Evolutionary conservation across 352 stramenopile genomes (phyloP), one percentile per base, ranked within the genome.

Genomic region (Elongisporangium anandrum): DNA sequence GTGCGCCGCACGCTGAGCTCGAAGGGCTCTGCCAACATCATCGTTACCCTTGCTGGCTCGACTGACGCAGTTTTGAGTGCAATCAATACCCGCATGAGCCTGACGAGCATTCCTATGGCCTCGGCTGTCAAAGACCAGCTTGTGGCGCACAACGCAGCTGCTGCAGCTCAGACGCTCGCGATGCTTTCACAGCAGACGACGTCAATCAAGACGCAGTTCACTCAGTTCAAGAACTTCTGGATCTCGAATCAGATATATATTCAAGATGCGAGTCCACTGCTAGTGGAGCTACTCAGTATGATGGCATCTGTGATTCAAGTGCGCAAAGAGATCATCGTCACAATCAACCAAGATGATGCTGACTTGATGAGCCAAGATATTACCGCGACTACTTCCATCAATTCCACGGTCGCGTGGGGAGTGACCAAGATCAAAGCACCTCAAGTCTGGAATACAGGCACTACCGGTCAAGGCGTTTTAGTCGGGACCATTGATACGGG

Each of bases 1-100:
- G 66, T 73, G 17, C 66, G 70, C 50, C 66, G 63, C 39, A 29
- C 62, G 17, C 56, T 73, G 2, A 57, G 59, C 19, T 22, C 54
- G 24, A 63, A 70, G 12, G 54, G 57, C 41, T 60, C 61, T 3
- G 58, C 67, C 34, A 73, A 69, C 63, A 41, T 70, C 19, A 56
- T 70, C 52, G 51, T 75, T 8, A 69, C 60, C 6, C 29, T 75
- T 26, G 41, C 61, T 10, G 21, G 34, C 3, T 45, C 34, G 34
- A 45, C 34, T 0, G 34, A 45, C 34, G 2, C 34, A 3, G 34
- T 45, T 17, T 45, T 45, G 10, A 12, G 34, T 17, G 34, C 34
- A 45, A 3, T 45, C 2, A 45, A 12, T 12, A 17, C 34, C 3
- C 10, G 4, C 16, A 45, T 17, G 34, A 45, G 9, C 10, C 13